phyloP scores from a whole-genome alignment of 371 early-diverging fungal species.

The Syncephalastrum racemosum region DNA sequence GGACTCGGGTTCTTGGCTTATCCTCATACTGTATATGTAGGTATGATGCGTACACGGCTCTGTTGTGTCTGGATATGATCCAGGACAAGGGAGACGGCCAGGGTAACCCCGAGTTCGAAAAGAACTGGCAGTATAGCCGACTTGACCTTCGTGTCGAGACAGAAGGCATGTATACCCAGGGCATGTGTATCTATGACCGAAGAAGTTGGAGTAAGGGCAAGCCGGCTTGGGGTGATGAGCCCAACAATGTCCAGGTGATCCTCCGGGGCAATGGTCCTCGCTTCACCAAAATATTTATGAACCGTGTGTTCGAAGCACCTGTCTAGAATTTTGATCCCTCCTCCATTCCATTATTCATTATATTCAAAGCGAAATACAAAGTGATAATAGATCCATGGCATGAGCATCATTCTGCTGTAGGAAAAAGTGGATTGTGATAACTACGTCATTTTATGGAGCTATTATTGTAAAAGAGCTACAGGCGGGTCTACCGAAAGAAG shows the following conservation, averaged over 20 bases:
- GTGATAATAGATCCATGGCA: too few species aligned
- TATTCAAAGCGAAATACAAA: too few species aligned
- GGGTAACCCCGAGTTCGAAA: conserved; percentile 9
- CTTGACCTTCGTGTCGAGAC: conserved; percentile 49
- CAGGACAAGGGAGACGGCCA: conserved; percentile 20
- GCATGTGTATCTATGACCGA: conserved; percentile 49
- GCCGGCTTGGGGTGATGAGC: conserved; percentile 17
- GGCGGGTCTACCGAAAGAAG: too few species aligned
- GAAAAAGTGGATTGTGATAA: too few species aligned
- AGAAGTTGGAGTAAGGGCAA: conserved; percentile 21
- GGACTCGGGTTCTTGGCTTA: not conserved
- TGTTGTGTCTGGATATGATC: conserved; percentile 23
- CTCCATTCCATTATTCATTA: too few species aligned
- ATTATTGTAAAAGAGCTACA: too few species aligned
- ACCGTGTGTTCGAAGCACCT: conserved; percentile 18
- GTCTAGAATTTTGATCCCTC: not conserved
- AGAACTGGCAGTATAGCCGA: conserved; percentile 29
- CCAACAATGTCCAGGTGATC: conserved; percentile 40
- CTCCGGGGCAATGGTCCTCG: conserved; percentile 32
- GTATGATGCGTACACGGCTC: conserved; percentile 26
- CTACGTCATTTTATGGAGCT: too few species aligned
- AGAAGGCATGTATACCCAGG: conserved; percentile 42
- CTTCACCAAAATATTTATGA: conserved; percentile 23
- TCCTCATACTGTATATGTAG: conserved; percentile 11
- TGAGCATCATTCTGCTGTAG: too few species aligned